Conservation (phyloP, 805 yeast genomes). For the Cyberlindnera veronae region DNA sequence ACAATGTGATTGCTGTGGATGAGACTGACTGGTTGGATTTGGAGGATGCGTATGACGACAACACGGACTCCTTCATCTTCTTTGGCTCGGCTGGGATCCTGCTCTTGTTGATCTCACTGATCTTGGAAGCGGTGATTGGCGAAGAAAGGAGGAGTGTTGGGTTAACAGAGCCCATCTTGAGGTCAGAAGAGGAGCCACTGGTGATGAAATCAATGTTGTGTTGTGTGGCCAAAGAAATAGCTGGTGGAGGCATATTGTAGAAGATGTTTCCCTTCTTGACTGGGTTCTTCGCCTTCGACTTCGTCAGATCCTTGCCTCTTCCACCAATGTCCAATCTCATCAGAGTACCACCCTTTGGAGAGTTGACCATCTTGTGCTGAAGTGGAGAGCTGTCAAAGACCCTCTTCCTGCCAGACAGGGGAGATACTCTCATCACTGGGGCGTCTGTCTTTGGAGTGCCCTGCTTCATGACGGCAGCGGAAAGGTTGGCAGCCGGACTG, state of each 20-base stretch:
- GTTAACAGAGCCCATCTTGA: conserved; percentile 17
- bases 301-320: not conserved
- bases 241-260: conserved; percentile 9
- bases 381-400: conserved; percentile 16
- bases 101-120: conserved; percentile 15
- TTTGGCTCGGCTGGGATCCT: conserved; percentile 7
- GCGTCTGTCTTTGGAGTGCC: conserved; percentile 28
- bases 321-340: conserved; percentile 16
- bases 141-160: conserved; percentile 28
- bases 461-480: conserved; percentile 28
- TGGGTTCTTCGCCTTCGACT: conserved; percentile 3
- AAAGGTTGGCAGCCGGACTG: conserved; percentile 25
- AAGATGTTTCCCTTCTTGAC: conserved; percentile 6
- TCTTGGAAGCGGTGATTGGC: conserved; percentile 21
- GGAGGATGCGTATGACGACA: not conserved
- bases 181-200: not conserved
- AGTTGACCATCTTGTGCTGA: conserved; percentile 15
- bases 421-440: conserved; percentile 30
- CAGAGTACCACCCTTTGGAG: conserved; percentile 28
- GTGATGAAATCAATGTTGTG: conserved; percentile 23
- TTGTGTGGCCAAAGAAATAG: conserved; percentile 19
- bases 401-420: conserved; percentile 6
- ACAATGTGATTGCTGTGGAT: conserved; percentile 3
- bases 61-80: conserved; percentile 3
- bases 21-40: conserved; percentile 3